Base-by-base conservation (phyloP, 2,329 filamentous ascomycete species). In the Metarhizium album region DNA sequence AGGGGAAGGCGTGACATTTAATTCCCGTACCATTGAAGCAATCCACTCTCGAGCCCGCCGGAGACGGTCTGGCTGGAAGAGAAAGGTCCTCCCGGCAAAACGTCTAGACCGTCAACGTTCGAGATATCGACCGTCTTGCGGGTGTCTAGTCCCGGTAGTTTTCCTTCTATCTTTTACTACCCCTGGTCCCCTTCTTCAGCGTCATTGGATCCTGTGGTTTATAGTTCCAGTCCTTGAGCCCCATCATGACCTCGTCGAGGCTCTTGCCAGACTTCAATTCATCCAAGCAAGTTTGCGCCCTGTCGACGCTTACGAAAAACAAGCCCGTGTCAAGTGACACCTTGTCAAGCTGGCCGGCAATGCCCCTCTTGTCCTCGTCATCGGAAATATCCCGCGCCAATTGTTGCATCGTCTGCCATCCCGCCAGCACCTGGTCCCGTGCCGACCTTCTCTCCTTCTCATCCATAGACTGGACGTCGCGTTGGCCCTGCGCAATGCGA, bases 11-110 rank as follows among this genome's bases (percentile, higher is more conserved):
- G n/a, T n/a, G n/a, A n/a, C n/a, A n/a, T n/a, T n/a, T n/a, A n/a
- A n/a, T n/a, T n/a, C 18, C 54, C 60, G 40, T 49, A 74, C 74
- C 66, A 78, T 76, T 13, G 74, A 71, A 5, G 72, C 71, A 50
- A 82, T 78, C 79, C 79, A 82, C 60, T 83, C 79, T 45, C 79
- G 70, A 8, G 78, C 76, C 59, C 83, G 79, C 13, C n/a, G n/a
- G n/a, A n/a, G n/a, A 80, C 75, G 22, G 74, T 81, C 9, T 73
- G 74, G 60, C n/a, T 82, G 78, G 58, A 76, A 73, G 37, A 82
- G 68, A 37, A 80, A 62, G 20, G 75, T 76, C 27, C 58, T 62
- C 20, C 72, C 70, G 46, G 78, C 43, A 82, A 65, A 0, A n/a
- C n/a, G n/a, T n/a, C n/a, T n/a, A n/a, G n/a, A n/a, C n/a, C n/a